phyloP scores from a whole-genome alignment of 1,284 basidiomycete genomes.

The Lentinus polychrous region DNA sequence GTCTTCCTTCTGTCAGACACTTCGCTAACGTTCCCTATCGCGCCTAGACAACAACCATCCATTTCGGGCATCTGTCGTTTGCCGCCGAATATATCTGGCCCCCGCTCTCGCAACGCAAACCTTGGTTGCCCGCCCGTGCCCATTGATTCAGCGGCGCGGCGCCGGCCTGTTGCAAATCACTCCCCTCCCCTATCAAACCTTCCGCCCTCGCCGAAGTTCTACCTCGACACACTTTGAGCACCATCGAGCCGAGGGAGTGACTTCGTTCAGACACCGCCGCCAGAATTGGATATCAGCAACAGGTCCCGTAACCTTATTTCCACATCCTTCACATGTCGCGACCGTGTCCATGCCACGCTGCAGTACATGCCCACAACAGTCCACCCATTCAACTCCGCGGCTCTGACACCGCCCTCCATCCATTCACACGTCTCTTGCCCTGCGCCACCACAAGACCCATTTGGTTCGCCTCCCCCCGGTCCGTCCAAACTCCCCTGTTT shows the following conservation, averaged over 20 bases:
- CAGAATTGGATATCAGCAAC: background rate
- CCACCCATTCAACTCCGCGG: constrained; percentile 1
- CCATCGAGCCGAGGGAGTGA: too few relatives aligned
- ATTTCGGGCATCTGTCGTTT: background rate
- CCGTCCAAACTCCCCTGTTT: too few relatives aligned
- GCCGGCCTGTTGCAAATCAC: too few relatives aligned
- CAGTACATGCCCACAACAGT: background rate
- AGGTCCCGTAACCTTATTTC: constrained; percentile 2
- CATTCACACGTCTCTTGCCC: background rate
- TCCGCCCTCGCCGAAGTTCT: background rate
- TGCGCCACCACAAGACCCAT: background rate
- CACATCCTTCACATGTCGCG: background rate
- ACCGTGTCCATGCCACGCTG: background rate
- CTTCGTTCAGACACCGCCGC: too few relatives aligned
- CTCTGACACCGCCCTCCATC: background rate
- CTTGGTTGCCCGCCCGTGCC: background rate
- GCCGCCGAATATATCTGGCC: background rate
- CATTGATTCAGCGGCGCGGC: too few relatives aligned
- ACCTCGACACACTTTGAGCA: too few relatives aligned
- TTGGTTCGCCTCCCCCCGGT: too few relatives aligned
- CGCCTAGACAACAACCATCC: background rate
- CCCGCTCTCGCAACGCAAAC: background rate
- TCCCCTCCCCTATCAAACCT: background rate
- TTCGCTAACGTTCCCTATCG: background rate
- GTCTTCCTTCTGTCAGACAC: background rate